Evolutionary conservation across 257 asterid species (phyloP).

Genomic region (Gentiana dahurica): DNA sequence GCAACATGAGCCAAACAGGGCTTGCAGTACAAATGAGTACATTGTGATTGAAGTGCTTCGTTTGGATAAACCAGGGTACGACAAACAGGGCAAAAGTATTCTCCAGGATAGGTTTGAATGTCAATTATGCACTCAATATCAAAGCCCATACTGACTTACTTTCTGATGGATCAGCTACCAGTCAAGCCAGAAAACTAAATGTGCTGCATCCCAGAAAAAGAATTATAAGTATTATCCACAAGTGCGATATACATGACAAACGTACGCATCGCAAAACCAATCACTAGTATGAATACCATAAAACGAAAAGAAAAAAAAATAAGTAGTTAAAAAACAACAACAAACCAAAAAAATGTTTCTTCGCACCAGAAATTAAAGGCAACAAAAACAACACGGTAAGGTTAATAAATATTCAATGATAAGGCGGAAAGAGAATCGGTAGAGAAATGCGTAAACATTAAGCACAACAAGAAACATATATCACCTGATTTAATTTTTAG

Average conservation of each 20-base stretch:
- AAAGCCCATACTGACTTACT: slow-evolving; percentile 52
- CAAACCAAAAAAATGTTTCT: neutral
- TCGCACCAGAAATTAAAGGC: neutral
- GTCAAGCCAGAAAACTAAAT: slow-evolving; percentile 7
- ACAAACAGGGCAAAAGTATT: slow-evolving; percentile 91
- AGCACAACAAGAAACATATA: neutral
- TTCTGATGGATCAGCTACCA: slow-evolving; percentile 2
- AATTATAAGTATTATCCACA: neutral
- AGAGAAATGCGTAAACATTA: neutral
- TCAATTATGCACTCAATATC: slow-evolving; percentile 83
- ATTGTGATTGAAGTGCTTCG: slow-evolving; percentile 81
- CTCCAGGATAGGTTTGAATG: slow-evolving; percentile 80
- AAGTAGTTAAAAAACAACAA: neutral
- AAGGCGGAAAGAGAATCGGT: neutral
- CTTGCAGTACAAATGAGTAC: slow-evolving; percentile 93
- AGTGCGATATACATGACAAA: neutral
- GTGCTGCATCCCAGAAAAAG: neutral
- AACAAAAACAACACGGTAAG: neutral
- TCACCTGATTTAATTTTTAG: slow-evolving; percentile 3
- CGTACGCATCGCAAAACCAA: neutral
- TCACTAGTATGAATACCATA: neutral
- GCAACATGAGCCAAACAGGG: slow-evolving; percentile 77
- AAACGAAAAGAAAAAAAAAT: neutral
- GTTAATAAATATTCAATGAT: neutral
- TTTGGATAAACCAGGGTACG: slow-evolving; percentile 85